Evolutionary conservation across 2,329 filamentous ascomycete species (phyloP).

Genomic region (Fusarium metavorans): DNA sequence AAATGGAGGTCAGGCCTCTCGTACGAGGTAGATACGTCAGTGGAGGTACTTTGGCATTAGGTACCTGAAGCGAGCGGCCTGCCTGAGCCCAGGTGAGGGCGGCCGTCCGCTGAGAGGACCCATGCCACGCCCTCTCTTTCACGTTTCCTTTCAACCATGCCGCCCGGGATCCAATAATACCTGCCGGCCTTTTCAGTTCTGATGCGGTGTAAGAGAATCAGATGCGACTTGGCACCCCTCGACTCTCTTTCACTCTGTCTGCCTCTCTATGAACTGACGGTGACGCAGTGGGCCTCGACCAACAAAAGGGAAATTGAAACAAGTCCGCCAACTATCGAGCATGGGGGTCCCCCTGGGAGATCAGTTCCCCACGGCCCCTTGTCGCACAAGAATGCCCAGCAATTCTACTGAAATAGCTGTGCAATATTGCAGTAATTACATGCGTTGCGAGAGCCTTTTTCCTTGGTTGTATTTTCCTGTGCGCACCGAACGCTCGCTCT

Average conservation of each 20-base stretch:
- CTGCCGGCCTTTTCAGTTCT: constrained; percentile 17
- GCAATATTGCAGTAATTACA: constrained; percentile 35
- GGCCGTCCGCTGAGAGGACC: not conserved
- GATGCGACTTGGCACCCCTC: constrained; percentile 9
- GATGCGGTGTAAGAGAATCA: constrained; percentile 35
- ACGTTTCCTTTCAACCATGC: not conserved
- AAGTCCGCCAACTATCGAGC: constrained; percentile 13
- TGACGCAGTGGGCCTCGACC: constrained; percentile 38
- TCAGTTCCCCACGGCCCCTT: constrained; percentile 24
- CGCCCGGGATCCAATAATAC: constrained; percentile 3
- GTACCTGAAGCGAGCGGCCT: constrained; percentile 41
- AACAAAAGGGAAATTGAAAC: constrained; percentile 44
- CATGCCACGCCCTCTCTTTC: not conserved
- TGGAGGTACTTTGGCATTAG: constrained; percentile 39
- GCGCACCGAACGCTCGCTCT: constrained; percentile 25
- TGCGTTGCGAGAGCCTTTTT: not conserved
- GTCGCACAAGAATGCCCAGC: constrained; percentile 32
- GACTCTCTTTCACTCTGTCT: not conserved
- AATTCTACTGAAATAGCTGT: constrained; percentile 33
- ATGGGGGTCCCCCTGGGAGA: constrained; percentile 29
- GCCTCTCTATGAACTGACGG: constrained; percentile 12
- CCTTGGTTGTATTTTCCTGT: constrained; percentile 6
- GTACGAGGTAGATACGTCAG: constrained; percentile 47
- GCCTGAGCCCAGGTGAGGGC: constrained; percentile 1
- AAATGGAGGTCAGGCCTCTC: constrained; percentile 36